phyloP scores from a whole-genome alignment of 352 stramenopile species.

The Globisporangium cylindrosporum region DNA sequence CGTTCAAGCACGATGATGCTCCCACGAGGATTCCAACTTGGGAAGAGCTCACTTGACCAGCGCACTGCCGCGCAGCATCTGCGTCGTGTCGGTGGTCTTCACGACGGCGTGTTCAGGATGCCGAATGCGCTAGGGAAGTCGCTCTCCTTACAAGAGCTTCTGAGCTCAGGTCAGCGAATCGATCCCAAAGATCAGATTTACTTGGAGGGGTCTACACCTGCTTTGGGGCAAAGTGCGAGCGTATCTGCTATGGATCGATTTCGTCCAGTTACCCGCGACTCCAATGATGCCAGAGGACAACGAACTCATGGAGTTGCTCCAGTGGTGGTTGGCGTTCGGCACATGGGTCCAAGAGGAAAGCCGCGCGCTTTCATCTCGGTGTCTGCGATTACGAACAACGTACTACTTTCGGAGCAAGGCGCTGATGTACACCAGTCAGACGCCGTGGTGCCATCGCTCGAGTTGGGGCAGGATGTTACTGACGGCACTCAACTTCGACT shows the following conservation, averaged over 20 bases:
- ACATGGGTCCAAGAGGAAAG: conserved; percentile 26
- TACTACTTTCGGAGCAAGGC: conserved; percentile 1
- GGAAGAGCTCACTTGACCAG: conserved; percentile 51
- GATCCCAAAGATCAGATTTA: conserved; percentile 27
- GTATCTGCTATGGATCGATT: conserved; percentile 40
- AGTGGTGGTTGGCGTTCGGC: conserved; percentile 33
- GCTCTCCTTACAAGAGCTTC: conserved; percentile 45
- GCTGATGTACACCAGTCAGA: not conserved
- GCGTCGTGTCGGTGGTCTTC: conserved; percentile 39
- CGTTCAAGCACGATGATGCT: conserved; percentile 54
- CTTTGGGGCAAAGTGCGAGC: conserved; percentile 33
- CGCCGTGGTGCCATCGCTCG: not conserved
- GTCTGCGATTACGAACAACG: conserved; percentile 15
- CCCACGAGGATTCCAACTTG: conserved; percentile 50
- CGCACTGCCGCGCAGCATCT: conserved; percentile 34
- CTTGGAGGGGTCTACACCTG: conserved; percentile 29
- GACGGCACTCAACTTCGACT: not conserved
- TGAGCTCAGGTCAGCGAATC: conserved; percentile 17
- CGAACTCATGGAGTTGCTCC: conserved; percentile 10
- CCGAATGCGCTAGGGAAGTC: conserved; percentile 26
- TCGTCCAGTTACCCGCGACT: conserved; percentile 27
- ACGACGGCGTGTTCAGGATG: conserved; percentile 47
- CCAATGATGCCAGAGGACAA: conserved; percentile 2
- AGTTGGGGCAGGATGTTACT: not conserved
- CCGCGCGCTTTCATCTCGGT: conserved; percentile 16